Evolutionary conservation across 1,284 basidiomycete species (phyloP).

Genomic region (Peniophora sp.): DNA sequence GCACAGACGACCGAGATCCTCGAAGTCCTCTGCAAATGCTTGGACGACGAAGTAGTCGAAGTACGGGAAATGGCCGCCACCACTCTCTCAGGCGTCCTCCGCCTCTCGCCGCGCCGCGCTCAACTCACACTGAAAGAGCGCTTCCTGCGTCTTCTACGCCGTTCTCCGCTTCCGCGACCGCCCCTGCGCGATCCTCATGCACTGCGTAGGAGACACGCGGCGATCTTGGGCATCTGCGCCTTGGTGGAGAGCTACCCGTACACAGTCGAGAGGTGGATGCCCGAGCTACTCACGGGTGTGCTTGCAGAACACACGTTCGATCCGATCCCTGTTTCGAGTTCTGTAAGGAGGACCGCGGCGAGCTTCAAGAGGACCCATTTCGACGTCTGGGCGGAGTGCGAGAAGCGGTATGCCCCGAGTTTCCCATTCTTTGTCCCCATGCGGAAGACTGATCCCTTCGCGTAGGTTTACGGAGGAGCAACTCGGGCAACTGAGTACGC

Average conservation of each 20-base stretch:
- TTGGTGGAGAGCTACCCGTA: conserved; percentile 79
- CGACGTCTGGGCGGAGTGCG: conserved; percentile 83
- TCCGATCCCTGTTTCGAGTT: conserved; percentile 70
- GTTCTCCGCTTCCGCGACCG: conserved; percentile 50
- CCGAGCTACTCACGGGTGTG: conserved; percentile 59
- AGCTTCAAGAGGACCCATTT: conserved; percentile 74
- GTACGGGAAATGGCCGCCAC: conserved; percentile 71
- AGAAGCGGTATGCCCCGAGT: conserved; percentile 39
- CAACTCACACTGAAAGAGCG: conserved; percentile 68
- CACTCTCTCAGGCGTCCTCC: conserved; percentile 73
- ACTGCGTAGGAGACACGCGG: conserved; percentile 68
- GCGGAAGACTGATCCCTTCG: too few species aligned
- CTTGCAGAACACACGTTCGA: conserved; percentile 79
- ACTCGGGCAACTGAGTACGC: conserved; percentile 59
- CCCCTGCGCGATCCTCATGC: conserved; percentile 50
- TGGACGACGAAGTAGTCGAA: conserved; percentile 70
- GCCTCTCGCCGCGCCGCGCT: conserved; percentile 71
- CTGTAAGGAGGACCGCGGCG: conserved; percentile 65
- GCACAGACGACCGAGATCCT: conserved; percentile 58
- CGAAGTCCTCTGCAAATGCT: conserved; percentile 61
- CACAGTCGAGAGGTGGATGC: conserved; percentile 83
- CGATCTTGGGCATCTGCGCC: conserved; percentile 73
- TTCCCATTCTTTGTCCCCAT: too few species aligned
- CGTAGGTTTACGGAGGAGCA: conserved; percentile 61
- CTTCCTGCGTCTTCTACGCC: conserved; percentile 58